These are phyloP conservation scores for Ulmus americana DNA, from an alignment of 331 rosid species.

Conservation along the genomic window DNA sequence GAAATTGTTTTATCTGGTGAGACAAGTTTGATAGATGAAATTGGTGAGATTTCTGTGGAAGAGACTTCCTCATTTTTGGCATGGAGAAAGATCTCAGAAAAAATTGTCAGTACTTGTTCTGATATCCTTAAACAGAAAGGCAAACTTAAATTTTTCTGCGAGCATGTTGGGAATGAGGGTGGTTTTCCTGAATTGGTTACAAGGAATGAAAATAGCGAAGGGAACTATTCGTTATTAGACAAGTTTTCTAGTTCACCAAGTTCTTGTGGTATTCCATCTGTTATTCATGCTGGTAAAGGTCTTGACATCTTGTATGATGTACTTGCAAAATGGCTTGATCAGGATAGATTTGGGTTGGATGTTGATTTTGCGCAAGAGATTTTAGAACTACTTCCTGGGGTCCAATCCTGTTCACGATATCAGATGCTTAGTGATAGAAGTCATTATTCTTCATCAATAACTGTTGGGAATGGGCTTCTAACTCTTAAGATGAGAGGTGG, in stretches of 20 bases:
- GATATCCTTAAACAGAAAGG: conserved; percentile 63
- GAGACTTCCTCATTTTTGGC: conserved; percentile 60
- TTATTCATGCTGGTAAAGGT: conserved; percentile 42
- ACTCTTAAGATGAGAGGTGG: conserved; percentile 44
- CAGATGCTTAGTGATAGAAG: conserved; percentile 49
- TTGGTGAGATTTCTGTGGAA: conserved; percentile 81
- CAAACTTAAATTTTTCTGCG: conserved; percentile 47
- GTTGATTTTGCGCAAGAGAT: conserved; percentile 87
- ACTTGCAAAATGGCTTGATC: conserved; percentile 74
- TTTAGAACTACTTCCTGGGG: conserved; percentile 69
- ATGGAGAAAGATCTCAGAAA: conserved; percentile 63
- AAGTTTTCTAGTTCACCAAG: conserved; percentile 53
- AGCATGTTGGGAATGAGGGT: conserved; percentile 49
- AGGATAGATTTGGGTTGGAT: conserved; percentile 91
- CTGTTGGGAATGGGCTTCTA: conserved; percentile 73
- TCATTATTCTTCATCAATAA: conserved; percentile 42
- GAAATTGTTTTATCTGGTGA: conserved; percentile 25
- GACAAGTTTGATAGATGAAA: conserved; percentile 43
- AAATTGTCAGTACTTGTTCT: conserved; percentile 48
- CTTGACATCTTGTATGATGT: conserved; percentile 29
- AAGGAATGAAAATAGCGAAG: conserved; percentile 31
- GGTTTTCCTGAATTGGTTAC: conserved; percentile 24
- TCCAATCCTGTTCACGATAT: conserved; percentile 48
- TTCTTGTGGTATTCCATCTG: conserved; percentile 42
- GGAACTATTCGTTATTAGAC: conserved; percentile 35